Percentiles rank a stretch among this genome's conserved stretches.
Conservation (phyloP, 495 filamentous ascomycete species). For the Aspergillus ostianus region DNA sequence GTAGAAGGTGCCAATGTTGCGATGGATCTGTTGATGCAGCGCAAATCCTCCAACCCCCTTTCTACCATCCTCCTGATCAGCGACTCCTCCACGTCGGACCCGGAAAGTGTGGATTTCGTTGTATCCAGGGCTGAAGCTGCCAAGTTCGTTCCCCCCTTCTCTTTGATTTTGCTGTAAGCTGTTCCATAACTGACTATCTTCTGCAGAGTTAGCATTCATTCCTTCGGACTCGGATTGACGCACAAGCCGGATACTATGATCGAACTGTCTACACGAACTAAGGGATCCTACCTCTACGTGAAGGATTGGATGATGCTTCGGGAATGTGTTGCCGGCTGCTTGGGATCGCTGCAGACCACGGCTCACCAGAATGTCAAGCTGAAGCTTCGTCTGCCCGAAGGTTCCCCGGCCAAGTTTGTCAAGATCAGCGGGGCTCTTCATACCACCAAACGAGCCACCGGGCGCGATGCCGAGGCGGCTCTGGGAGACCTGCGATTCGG, state of each 20-base stretch:
- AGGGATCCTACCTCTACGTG: constrained; percentile 95
- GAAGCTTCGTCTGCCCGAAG: constrained; percentile 90
- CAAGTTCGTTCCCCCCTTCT: constrained; percentile 61
- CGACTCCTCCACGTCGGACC: constrained; percentile 96
- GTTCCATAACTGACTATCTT: constrained; percentile 24
- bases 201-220: constrained; percentile 85
- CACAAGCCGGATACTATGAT: constrained; percentile 99
- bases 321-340: constrained; percentile 92
- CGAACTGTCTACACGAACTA: constrained; percentile 91
- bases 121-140: constrained; percentile 96
- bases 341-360: constrained; percentile 89
- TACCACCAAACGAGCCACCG: constrained; percentile 96
- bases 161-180: background rate
- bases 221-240: constrained; percentile 92
- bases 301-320: constrained; percentile 99
- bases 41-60: constrained; percentile 93
- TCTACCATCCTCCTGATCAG: constrained; percentile 97
- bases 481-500: constrained; percentile 93
- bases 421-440: constrained; percentile 98
- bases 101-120: constrained; percentile 96
- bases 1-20: constrained; percentile 98
- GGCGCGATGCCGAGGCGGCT: constrained; percentile 89
- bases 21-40: constrained; percentile 98
- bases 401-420: constrained; percentile 95
- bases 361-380: constrained; percentile 99